phyloP scores from a whole-genome alignment of 23 red algal species.

The Gracilaria caudata region DNA sequence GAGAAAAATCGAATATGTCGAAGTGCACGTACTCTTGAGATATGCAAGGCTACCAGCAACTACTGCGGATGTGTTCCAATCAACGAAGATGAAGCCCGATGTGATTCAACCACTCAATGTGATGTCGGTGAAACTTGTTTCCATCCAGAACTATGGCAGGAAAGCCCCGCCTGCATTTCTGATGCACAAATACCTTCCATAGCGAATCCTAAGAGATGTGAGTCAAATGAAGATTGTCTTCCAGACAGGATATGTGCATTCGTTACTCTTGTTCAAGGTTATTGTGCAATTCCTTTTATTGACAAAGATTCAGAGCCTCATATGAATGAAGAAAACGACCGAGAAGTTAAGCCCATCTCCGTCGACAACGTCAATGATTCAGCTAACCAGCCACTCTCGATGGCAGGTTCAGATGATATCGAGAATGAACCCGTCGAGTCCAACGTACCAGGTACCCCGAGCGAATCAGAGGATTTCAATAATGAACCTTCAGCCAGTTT shows the following conservation, averaged over 20 bases:
- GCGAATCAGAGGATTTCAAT: neutral
- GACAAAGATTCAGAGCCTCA: too few relatives aligned
- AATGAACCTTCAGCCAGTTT: neutral
- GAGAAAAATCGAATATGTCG: neutral
- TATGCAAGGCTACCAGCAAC: neutral
- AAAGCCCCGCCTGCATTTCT: neutral
- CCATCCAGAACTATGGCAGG: neutral
- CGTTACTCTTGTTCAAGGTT: neutral
- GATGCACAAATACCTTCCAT: conserved; percentile 1
- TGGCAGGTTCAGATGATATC: neutral
- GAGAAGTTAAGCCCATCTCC: too few relatives aligned
- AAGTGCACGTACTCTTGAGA: conserved; percentile 3
- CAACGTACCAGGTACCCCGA: neutral
- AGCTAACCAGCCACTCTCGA: neutral
- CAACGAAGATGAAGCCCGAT: neutral
- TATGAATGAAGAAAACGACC: neutral
- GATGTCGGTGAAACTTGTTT: neutral
- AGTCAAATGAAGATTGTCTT: neutral
- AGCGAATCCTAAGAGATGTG: neutral
- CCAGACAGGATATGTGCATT: neutral
- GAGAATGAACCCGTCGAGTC: neutral
- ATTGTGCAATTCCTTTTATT: neutral
- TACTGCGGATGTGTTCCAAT: conserved; percentile 1
- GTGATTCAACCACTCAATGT: neutral
- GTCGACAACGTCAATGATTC: neutral